phyloP scores from a whole-genome alignment of 805 yeast species.

The Metschnikowia noctiluminum region DNA sequence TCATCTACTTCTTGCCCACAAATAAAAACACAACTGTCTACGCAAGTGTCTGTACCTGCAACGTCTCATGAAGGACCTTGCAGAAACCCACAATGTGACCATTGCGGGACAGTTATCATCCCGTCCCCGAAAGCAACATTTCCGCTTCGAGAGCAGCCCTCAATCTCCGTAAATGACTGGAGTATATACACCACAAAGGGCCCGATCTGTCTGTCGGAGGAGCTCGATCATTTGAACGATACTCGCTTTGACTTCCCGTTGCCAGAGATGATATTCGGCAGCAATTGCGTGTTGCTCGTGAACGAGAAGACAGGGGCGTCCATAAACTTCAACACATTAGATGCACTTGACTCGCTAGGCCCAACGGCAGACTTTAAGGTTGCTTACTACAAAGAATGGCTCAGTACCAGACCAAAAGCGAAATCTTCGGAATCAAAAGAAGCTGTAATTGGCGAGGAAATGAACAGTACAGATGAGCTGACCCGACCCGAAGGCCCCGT shows the following conservation, averaged over 20 bases:
- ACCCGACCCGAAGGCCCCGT: background rate
- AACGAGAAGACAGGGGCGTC: slow-evolving; percentile 37
- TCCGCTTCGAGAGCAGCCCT: slow-evolving; percentile 64
- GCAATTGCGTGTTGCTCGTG: slow-evolving; percentile 58
- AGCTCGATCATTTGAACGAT: slow-evolving; percentile 66
- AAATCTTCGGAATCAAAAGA: background rate
- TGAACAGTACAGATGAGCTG: background rate
- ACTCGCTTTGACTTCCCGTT: slow-evolving; percentile 66
- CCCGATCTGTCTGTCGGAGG: slow-evolving; percentile 73
- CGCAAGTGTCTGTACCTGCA: slow-evolving; percentile 40
- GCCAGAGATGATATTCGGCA: slow-evolving; percentile 98
- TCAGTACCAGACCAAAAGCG: slow-evolving; percentile 30
- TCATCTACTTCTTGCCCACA: background rate
- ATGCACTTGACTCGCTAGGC: slow-evolving; percentile 52
- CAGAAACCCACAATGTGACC: slow-evolving; percentile 48
- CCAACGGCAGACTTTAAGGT: slow-evolving; percentile 47
- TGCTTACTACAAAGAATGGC: slow-evolving; percentile 86
- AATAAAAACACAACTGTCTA: background rate
- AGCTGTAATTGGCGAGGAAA: background rate
- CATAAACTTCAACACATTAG: slow-evolving; percentile 71
- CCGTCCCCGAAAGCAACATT: slow-evolving; percentile 68
- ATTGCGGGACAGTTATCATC: slow-evolving; percentile 72
- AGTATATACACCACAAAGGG: slow-evolving; percentile 64
- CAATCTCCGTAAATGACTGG: slow-evolving; percentile 75
- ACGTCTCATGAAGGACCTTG: slow-evolving; percentile 35